Conservation (phyloP, 352 stramenopile genomes). For the Phytophthora sojae region DNA sequence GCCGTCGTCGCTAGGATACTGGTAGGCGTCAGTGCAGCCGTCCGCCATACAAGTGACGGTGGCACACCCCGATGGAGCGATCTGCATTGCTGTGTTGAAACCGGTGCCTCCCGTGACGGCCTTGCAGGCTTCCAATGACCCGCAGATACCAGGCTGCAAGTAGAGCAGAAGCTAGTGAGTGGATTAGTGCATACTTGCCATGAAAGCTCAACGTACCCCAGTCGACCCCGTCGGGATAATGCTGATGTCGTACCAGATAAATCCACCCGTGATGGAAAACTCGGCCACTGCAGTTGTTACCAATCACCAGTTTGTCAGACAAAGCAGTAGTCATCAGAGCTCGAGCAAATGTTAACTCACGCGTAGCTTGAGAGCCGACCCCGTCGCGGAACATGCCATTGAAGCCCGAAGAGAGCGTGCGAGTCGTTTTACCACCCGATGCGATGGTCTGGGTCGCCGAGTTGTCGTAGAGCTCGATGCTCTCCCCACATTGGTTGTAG, state of each 20-base stretch:
- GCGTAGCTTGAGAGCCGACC: slow-evolving; percentile 46
- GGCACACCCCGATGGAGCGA: slow-evolving; percentile 51
- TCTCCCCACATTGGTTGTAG: slow-evolving; percentile 56
- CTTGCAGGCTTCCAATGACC: slow-evolving; percentile 53
- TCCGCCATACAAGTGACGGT: slow-evolving; percentile 48
- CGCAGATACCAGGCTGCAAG: slow-evolving; percentile 39
- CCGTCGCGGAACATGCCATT: slow-evolving; percentile 75
- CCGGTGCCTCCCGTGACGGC: slow-evolving; percentile 47
- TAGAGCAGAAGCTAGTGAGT: not conserved
- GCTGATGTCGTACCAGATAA: slow-evolving; percentile 64
- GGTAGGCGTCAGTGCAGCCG: slow-evolving; percentile 62
- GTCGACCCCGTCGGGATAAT: slow-evolving; percentile 50
- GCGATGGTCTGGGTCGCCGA: slow-evolving; percentile 47
- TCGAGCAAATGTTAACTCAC: slow-evolving; percentile 12
- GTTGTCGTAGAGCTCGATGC: slow-evolving; percentile 72
- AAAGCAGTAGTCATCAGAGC: not conserved
- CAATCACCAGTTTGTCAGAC: slow-evolving; percentile 7
- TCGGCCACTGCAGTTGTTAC: slow-evolving; percentile 44
- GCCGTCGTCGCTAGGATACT: slow-evolving; percentile 55
- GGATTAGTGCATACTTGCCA: not conserved
- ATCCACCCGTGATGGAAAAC: slow-evolving; percentile 45
- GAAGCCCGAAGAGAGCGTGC: slow-evolving; percentile 46
- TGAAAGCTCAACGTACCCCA: slow-evolving; percentile 26
- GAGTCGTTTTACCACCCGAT: slow-evolving; percentile 38
- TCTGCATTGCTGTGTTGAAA: slow-evolving; percentile 67